A percentile compares a stretch with the other conserved stretches of the same genome.
Conservation (phyloP, 2,329 filamentous ascomycete species). For the Botrytis cinerea region DNA sequence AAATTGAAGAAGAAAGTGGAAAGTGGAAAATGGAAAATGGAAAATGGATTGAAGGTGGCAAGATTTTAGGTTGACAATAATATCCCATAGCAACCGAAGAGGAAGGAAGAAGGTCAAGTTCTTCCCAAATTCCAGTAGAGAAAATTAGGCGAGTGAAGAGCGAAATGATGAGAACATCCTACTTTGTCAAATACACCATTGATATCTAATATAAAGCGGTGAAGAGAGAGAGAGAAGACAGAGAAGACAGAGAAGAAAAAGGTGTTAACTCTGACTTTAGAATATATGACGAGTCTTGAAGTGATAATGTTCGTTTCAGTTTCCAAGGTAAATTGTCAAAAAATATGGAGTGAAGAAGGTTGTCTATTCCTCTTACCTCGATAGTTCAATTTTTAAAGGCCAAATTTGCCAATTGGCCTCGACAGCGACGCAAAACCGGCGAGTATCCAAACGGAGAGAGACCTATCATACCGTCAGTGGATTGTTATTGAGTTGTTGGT, state of each 20-base stretch:
- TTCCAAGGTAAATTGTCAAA: not conserved
- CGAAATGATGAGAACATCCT: slow-evolving; percentile 6
- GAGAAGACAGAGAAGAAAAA: not conserved
- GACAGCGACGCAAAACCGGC: not conserved
- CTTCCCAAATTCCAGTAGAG: not conserved
- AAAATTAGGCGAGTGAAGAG: slow-evolving; percentile 1
- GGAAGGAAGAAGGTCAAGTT: not conserved
- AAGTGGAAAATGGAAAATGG: not conserved
- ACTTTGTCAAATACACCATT: not conserved
- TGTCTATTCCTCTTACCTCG: slow-evolving; percentile 6
- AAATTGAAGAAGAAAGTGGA: not conserved
- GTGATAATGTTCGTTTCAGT: not conserved
- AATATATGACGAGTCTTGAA: slow-evolving; percentile 10
- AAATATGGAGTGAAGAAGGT: not conserved
- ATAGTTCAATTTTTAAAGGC: not conserved
- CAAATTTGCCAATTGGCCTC: not conserved
- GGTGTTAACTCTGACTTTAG: not conserved
- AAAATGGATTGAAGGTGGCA: not conserved
- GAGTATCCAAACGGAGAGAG: not conserved
- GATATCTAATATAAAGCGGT: not conserved
- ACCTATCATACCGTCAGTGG: not conserved
- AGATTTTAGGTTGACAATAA: slow-evolving; percentile 1
- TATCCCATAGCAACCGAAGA: not conserved
- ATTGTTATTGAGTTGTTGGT: not conserved
- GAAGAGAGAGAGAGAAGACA: not conserved